phyloP scores from a whole-genome alignment of 2,329 filamentous ascomycete genomes.

The Periconia sp. region DNA sequence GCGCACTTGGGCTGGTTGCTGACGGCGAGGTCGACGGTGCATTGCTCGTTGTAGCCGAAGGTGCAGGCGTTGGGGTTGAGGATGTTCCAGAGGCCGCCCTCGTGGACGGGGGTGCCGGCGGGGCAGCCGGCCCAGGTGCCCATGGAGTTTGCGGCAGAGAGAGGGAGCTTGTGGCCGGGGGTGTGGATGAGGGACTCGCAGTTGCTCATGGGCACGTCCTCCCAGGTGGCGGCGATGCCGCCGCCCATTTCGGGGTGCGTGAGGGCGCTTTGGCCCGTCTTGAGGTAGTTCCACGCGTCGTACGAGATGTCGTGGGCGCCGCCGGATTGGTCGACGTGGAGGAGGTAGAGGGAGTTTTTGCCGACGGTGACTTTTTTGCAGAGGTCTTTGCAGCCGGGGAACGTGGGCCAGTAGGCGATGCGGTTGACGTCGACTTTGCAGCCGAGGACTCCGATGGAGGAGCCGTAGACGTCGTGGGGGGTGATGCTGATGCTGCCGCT shows the following conservation, averaged over 20 bases:
- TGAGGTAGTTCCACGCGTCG: constrained; percentile 64
- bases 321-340: constrained; percentile 59
- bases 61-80: constrained; percentile 47
- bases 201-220: constrained; percentile 51
- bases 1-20: constrained; percentile 31
- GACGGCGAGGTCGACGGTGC: constrained; percentile 23
- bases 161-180: constrained; percentile 14
- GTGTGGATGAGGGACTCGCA: constrained; percentile 53
- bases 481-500: constrained; percentile 5
- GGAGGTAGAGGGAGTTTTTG: constrained; percentile 58
- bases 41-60: constrained; percentile 30
- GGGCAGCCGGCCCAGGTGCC: constrained; percentile 16
- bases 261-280: constrained; percentile 53
- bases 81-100: constrained; percentile 49
- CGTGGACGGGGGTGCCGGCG: constrained; percentile 9
- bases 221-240: constrained; percentile 54
- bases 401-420: constrained; percentile 62
- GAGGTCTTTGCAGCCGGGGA: constrained; percentile 58
- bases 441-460: constrained; percentile 60
- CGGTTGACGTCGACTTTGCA: constrained; percentile 64
- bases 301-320: constrained; percentile 63
- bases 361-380: constrained; percentile 58
- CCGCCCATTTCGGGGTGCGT: constrained; percentile 53
- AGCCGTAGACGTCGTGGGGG: constrained; percentile 26
- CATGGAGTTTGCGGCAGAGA: constrained; percentile 18